Conservation (phyloP, 495 filamentous ascomycete genomes). For the Penicillium angulare region DNA sequence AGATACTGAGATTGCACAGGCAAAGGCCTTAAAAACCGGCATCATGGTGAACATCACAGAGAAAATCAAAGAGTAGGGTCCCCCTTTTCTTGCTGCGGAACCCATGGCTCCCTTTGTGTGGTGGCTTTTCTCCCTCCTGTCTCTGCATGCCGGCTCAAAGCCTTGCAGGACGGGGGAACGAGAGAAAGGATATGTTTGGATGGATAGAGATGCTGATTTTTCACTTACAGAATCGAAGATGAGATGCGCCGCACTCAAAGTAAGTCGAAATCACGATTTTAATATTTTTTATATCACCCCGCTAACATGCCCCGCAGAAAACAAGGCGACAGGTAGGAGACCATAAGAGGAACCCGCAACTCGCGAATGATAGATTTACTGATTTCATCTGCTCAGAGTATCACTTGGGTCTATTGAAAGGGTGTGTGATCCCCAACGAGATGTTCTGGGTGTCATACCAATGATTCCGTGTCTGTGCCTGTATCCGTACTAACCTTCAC, state of each 20-base stretch:
- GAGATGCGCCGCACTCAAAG: slow-evolving; percentile 99
- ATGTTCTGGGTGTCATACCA: not conserved
- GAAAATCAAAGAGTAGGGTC: slow-evolving; percentile 93
- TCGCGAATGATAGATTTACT: slow-evolving; percentile 21
- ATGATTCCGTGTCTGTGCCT: no score
- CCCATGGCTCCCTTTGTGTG: no score
- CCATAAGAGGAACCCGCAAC: not conserved
- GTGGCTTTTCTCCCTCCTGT: no score
- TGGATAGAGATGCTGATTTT: slow-evolving; percentile 10
- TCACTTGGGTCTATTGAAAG: slow-evolving; percentile 96
- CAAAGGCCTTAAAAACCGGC: slow-evolving; percentile 40
- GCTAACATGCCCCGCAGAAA: slow-evolving; percentile 65
- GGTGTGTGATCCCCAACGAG: slow-evolving; percentile 51
- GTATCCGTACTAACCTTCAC: slow-evolving; percentile 2
- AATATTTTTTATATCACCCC: slow-evolving; percentile 24
- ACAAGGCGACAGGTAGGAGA: slow-evolving; percentile 90
- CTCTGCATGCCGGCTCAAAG: no score
- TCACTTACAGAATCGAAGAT: slow-evolving; percentile 81
- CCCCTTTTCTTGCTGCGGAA: not conserved
- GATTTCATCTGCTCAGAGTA: slow-evolving; percentile 64
- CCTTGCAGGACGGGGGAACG: no score
- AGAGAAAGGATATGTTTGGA: not conserved
- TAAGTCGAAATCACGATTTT: slow-evolving; percentile 39
- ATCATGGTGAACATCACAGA: slow-evolving; percentile 99
- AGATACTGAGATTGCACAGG: slow-evolving; percentile 10